Conservation (phyloP, 257 asterid species). For the Salvia splendens region DNA sequence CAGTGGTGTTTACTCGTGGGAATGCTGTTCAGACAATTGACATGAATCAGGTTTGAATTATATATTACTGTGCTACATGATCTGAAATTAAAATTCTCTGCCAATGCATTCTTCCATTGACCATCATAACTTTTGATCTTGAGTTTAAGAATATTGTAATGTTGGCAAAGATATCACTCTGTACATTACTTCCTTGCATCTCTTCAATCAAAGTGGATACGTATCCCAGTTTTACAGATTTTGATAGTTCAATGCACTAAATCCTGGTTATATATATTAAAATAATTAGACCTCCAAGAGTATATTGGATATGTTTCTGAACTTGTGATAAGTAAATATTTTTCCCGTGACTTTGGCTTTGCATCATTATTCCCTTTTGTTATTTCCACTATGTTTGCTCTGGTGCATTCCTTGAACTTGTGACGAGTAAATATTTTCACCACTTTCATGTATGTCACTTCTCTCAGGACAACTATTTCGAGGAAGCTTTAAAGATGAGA, state of each 20-base stretch:
- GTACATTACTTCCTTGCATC: conserved; percentile 23
- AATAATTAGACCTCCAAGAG: conserved; percentile 5
- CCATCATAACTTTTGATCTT: conserved; percentile 22
- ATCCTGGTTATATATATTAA: not conserved
- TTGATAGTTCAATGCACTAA: conserved; percentile 10
- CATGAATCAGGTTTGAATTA: conserved; percentile 88
- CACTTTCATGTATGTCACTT: conserved; percentile 7
- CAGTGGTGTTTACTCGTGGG: conserved; percentile 91
- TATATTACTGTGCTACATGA: conserved; percentile 5
- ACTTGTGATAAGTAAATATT: conserved; percentile 1
- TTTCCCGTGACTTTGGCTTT: conserved; percentile 20
- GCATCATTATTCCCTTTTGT: conserved; percentile 2
- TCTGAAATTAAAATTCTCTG: conserved; percentile 21
- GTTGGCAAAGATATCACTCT: conserved; percentile 19
- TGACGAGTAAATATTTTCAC: conserved; percentile 5
- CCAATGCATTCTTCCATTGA: not conserved
- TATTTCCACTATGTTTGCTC: conserved; percentile 18
- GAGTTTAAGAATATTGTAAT: conserved; percentile 15
- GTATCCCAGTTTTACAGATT: not conserved
- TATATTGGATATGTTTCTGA: conserved; percentile 9
- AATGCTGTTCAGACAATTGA: conserved; percentile 97
- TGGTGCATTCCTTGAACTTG: conserved; percentile 18
- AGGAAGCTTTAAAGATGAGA: conserved; percentile 97
- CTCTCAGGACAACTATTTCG: conserved; percentile 90
- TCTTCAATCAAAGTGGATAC: conserved; percentile 4